Base-by-base conservation (phyloP, 192 early-diverging fungal genomes). In the Backusella sp. region DNA sequence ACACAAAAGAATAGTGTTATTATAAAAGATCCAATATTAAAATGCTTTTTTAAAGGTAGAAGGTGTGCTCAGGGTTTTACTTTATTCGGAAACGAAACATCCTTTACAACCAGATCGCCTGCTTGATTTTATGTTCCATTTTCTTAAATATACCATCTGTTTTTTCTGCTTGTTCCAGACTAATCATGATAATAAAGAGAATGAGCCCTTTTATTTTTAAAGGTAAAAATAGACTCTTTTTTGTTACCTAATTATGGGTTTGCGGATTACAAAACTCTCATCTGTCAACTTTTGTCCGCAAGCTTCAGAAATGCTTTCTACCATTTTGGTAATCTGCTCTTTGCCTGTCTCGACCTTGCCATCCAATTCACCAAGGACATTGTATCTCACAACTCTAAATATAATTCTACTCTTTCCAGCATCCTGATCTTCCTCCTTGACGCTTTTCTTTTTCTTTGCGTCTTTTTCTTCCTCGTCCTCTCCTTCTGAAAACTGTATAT, bases 341-440 rank as follows among this genome's bases (percentile, higher is more conserved):
- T 66, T 73, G 65, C 79, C 73, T 21, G 68, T 80, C 52, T 39
- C 56, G 14, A 82, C 72, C 52, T 79, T 70, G 21, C 76, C 72
- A 15, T 70, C 56, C 17, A 80, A 73, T 44, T 85, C 84, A 7
- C 83, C 85, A 34, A 78, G 42, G 17, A 80, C 73, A 74, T 86
- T 83, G 71, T 78, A 79, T 53, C 80, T 67, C 11, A 86, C 81
- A 42, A 81, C 76, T 70, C 82, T 84, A 68, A 86, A 84, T 21
- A 75, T 72, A 19, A 84, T 71, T 14, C 41, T 49, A 14, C 14
- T 28, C 15, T 41, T 42, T 17, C 28, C 37, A 14, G 3, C 37
- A 5, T 46, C 69, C 8, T 70, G 41, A 0, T 68, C 21, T 4
- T 39, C n/a, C 19, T 34, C n/a, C 15, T 8, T 36, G 46, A 32